Evolutionary conservation across 306 rosid genomes (phyloP), one percentile per base, ranked within the genome.

Genomic region (Betula pendula): DNA sequence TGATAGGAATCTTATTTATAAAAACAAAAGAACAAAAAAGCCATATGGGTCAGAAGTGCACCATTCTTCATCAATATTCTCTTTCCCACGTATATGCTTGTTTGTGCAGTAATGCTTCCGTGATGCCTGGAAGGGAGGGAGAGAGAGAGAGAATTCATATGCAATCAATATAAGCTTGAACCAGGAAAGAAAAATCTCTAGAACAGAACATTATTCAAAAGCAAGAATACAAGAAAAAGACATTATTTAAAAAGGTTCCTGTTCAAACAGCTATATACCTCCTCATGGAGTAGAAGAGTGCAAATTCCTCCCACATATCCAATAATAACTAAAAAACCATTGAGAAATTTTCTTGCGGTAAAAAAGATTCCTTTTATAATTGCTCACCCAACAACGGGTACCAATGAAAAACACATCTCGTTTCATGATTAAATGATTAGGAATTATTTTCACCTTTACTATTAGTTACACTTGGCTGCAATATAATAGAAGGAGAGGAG

Each of bases 91-190:
- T 76, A 89, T 76, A 80, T 83, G 71, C 58, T 87, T 78, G 84
- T 94, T 94, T 78, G 98, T 94, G 85, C 98, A 94, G 81, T 88
- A 90, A 89, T 92, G 97, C 80, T 89, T 94, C 82, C 97, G 86
- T 3, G 97, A 92, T 22, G 91, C 98, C 98, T 92, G 88, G 74
- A 29, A 66, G 42, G 50, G 29, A 43, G 65, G 19, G 8, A 19
- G 25, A 35, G 16, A 33, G 16, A 38, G 48, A 22, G 15, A 56
- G 24, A 22, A 22, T 56, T 56, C 10, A 3, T 52, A 2, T 56
- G 31, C 16, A 24, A 13, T 3, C 63, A 56, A 7, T 56, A 12
- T 24, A 22, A 10, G 31, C 33, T 20, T 56, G 63, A 56, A 56
- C 63, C 10, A 56, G 33, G 33, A 11, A 24, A 24, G 24, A 9